Evolutionary conservation across 2,329 filamentous ascomycete species (phyloP), one percentile per base, ranked within the genome.

Genomic region (Alternaria dauci): DNA sequence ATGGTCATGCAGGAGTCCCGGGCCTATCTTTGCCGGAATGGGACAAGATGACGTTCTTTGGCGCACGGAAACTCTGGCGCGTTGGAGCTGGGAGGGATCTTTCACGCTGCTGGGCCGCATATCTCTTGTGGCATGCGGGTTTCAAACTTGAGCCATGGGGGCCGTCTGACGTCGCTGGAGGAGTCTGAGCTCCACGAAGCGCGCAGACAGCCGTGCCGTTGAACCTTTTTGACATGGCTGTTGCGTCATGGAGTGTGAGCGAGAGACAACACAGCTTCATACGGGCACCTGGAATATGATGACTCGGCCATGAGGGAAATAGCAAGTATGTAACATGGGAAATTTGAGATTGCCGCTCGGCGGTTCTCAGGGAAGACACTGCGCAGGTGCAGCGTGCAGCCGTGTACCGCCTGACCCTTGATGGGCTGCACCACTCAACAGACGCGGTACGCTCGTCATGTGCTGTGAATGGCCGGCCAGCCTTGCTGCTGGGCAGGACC

Each of bases 1-100:
- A 50, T 32, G 32, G 52, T 38, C 32, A 28, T 56, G 57, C 57
- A 59, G 44, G 41, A 38, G 25, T 12, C 4, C n/a, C 34, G 42
- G 50, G 56, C n/a, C 38, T 58, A 66, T 66, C 63, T 25, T 50
- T 50, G 9, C 63, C 46, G 32, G 3, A 58, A 48, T 32, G 16
- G 50, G 59, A 28, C 30, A 48, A 34, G 55, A 71, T 71, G 68
- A 71, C 68, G 68, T 60, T 41, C 7, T 18, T 30, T 38, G 61
- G 61, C 58, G 56, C 61, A 63, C 56, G 55, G 61, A 46, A 60
- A 34, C 46, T 52, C 25, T 57, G 52, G 30, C 38, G 34, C 39
- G 42, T 30, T 52, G 46, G 39, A 56, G 32, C 50, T 43, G 47
- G 44, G 62, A 63, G 55, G 57, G 52, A 20, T 51, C 52, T 63